A percentile compares a stretch with the other conserved stretches of the same genome.
These are phyloP conservation scores for Diplodia mutila DNA, from an alignment of 2,329 filamentous ascomycete genomes.

Conservation along the genomic window DNA sequence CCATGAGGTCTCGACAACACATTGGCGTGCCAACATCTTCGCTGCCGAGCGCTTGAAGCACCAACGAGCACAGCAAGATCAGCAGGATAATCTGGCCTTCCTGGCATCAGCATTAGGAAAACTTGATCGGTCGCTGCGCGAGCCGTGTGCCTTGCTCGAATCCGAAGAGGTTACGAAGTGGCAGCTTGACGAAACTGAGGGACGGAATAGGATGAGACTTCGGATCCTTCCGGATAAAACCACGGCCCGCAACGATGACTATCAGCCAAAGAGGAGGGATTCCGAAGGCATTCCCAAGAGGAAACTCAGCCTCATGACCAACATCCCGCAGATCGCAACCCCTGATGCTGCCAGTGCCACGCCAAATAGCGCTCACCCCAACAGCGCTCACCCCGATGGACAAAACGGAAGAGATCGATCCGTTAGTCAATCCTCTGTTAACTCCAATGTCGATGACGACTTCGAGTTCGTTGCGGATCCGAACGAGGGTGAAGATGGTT, in stretches of 20 bases:
- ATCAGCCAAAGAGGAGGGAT: slow-evolving; percentile 81
- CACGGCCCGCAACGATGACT: slow-evolving; percentile 66
- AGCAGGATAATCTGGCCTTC: slow-evolving; percentile 85
- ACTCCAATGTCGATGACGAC: slow-evolving; percentile 72
- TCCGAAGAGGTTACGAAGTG: slow-evolving; percentile 70
- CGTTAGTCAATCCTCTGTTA: slow-evolving; percentile 47
- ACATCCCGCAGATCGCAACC: slow-evolving; percentile 37
- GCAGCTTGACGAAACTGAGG: slow-evolving; percentile 95
- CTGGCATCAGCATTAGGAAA: slow-evolving; percentile 75
- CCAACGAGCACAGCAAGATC: slow-evolving; percentile 85
- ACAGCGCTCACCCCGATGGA: slow-evolving; percentile 31
- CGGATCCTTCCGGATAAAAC: slow-evolving; percentile 80
- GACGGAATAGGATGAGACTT: slow-evolving; percentile 90
- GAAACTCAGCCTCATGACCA: slow-evolving; percentile 52
- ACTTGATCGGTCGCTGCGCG: slow-evolving; percentile 75
- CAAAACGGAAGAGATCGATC: slow-evolving; percentile 41
- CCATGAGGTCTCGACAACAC: slow-evolving; percentile 84
- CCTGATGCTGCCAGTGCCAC: slow-evolving; percentile 32
- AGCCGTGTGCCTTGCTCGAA: slow-evolving; percentile 81
- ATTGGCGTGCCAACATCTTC: slow-evolving; percentile 96
- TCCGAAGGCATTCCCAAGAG: slow-evolving; percentile 55
- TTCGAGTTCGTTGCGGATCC: slow-evolving; percentile 96
- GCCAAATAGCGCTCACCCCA: slow-evolving; percentile 30
- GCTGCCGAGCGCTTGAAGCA: slow-evolving; percentile 90
- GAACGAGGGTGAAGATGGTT: slow-evolving; percentile 79